These are phyloP conservation scores for Neurospora sp. DNA, from an alignment of 2,329 filamentous ascomycete genomes.

Conservation along the genomic window DNA sequence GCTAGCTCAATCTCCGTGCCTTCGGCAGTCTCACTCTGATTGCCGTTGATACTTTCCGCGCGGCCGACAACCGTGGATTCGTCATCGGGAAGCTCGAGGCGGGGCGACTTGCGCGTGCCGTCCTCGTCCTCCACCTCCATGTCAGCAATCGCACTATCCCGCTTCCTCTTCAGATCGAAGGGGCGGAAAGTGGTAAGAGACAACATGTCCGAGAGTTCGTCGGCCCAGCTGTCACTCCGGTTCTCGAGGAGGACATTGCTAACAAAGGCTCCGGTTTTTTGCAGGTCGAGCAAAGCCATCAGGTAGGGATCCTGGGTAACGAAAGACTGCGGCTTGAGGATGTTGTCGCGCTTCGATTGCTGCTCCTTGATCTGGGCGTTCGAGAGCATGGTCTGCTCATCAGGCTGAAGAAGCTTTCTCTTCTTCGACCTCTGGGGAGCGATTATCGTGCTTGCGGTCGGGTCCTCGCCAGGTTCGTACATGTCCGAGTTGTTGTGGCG, in stretches of 20 bases:
- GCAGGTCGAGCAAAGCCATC: conserved; percentile 81
- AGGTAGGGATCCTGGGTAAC: conserved; percentile 80
- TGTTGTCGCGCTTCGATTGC: conserved; percentile 76
- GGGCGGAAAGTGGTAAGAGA: conserved; percentile 72
- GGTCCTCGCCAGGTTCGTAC: conserved; percentile 50
- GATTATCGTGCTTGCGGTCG: conserved; percentile 44
- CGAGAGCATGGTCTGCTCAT: conserved; percentile 68
- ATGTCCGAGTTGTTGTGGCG: conserved; percentile 43
- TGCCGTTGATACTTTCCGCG: conserved; percentile 40
- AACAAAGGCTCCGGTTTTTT: conserved; percentile 83
- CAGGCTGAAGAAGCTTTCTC: conserved; percentile 73
- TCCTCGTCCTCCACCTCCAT: conserved; percentile 59
- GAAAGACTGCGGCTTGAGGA: conserved; percentile 72
- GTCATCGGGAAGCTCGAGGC: conserved; percentile 58
- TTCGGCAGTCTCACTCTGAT: conserved; percentile 45
- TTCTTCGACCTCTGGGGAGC: conserved; percentile 63
- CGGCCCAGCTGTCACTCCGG: conserved; percentile 72
- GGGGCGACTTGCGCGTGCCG: conserved; percentile 56
- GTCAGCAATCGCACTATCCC: conserved; percentile 77
- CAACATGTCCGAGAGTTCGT: conserved; percentile 85
- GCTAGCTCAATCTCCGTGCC: conserved; percentile 56
- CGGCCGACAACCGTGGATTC: conserved; percentile 40
- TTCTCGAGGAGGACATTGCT: conserved; percentile 76
- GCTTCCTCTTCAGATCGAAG: conserved; percentile 84
- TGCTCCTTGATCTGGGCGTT: conserved; percentile 74